Evolutionary conservation across 192 early-diverging fungal species (phyloP), one percentile per base, ranked within the genome.

Genomic region (Umbelopsis sp.): DNA sequence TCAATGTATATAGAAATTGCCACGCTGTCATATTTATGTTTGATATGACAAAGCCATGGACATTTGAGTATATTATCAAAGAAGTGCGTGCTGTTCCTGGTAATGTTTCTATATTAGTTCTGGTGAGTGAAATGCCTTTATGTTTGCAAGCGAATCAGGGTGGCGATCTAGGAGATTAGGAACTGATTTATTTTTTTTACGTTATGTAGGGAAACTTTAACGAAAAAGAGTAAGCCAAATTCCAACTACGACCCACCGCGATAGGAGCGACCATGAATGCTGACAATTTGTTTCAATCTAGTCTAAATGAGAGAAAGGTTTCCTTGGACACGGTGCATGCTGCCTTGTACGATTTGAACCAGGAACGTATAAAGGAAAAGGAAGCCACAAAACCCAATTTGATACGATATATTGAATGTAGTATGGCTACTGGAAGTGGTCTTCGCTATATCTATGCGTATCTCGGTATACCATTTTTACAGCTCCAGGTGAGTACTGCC

Each of bases 21-120:
- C 82, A 89, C 24, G 84, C 80, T 3, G 82, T 83, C 1, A 77
- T 89, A 20, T 75, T 87, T 41, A 21, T 88, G 47, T 89, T 88
- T 73, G 88, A 89, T 69, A 66, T 86, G 21, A 83, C 86, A 16
- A 89, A 89, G 65, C 77, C 72, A 38, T 89, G 88, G 88, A 89
- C 88, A 1, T 85, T 87, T 73, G 85, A 89, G 25, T 89, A 88
- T 69, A 83, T 78, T 0, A 67, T 74, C 24, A 76, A 73, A n/a
- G 72, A 83, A 10, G 69, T 89, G 10, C 65, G 41, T 7, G 65
- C 74, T 0, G 78, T 88, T 4, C 88, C 88, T 22, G 70, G 62
- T 1, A 76, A 74, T 32, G 73, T 88, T 26, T 65, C 88, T 8
- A 78, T 85, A 5, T 69, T 89, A 17, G 67, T 89, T 10, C 43